Evolutionary conservation across 2,329 filamentous ascomycete genomes (phyloP).

Genomic region (Aspergillus costaricaensis): DNA sequence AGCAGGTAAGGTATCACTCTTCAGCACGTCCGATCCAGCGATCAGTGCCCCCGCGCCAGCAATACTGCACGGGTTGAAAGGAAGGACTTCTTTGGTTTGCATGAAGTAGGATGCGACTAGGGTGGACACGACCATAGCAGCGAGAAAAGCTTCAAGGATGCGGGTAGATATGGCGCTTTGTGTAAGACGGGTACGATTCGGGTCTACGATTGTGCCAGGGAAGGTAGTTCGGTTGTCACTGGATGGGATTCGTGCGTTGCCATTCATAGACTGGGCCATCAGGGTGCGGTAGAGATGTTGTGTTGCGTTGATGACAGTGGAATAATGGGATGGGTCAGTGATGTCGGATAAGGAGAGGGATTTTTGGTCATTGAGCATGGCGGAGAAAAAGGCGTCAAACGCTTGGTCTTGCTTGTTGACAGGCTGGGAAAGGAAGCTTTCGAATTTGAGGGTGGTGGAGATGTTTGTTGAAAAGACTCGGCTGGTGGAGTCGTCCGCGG

Average conservation of each 20-base stretch:
- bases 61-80: slow-evolving; percentile 31
- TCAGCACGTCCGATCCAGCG: slow-evolving; percentile 22
- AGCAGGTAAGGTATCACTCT: slow-evolving; percentile 14
- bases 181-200: slow-evolving; percentile 17
- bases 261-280: slow-evolving; percentile 14
- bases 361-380: slow-evolving; percentile 7
- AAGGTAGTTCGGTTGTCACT: not conserved
- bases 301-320: slow-evolving; percentile 11
- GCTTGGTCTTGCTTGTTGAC: not conserved
- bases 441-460: not conserved
- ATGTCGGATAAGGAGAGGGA: not conserved
- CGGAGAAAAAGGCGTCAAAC: slow-evolving; percentile 8
- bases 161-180: slow-evolving; percentile 24
- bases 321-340: not conserved
- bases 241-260: slow-evolving; percentile 3
- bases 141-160: slow-evolving; percentile 23
- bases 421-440: slow-evolving; percentile 1
- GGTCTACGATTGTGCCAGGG: slow-evolving; percentile 10
- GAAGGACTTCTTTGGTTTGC: slow-evolving; percentile 23
- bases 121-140: slow-evolving; percentile 23
- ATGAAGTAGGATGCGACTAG: slow-evolving; percentile 15
- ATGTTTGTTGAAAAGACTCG: not conserved
- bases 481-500: not conserved
- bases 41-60: slow-evolving; percentile 27
- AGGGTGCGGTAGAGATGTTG: slow-evolving; percentile 15